These are phyloP conservation scores for Paracoccidioides brasiliensis DNA, from an alignment of 2,329 filamentous ascomycete genomes.

Conservation along the genomic window DNA sequence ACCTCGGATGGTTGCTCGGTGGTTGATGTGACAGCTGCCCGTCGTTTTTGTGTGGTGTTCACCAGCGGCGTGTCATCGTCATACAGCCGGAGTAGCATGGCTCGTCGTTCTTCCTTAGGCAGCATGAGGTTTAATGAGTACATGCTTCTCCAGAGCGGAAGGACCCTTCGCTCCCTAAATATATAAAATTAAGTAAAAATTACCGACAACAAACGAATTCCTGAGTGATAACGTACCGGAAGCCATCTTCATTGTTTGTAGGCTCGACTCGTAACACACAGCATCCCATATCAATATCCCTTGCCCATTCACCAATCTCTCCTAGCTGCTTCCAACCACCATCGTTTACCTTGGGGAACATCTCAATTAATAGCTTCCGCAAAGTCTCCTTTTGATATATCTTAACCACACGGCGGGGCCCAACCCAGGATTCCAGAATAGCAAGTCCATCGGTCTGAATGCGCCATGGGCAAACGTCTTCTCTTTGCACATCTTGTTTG, in stretches of 20 bases:
- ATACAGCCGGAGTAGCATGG: conserved; percentile 82
- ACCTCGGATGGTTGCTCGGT: neutral
- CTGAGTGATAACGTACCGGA: conserved; percentile 29
- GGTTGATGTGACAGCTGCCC: conserved; percentile 10
- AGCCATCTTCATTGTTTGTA: conserved; percentile 47
- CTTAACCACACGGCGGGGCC: conserved; percentile 59
- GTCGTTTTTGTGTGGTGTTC: conserved; percentile 38
- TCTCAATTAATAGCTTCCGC: conserved; percentile 72
- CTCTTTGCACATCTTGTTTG: conserved; percentile 83
- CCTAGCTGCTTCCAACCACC: conserved; percentile 62
- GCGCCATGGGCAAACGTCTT: conserved; percentile 80
- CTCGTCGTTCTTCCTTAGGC: conserved; percentile 87
- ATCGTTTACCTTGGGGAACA: conserved; percentile 82
- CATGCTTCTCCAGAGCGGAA: conserved; percentile 89
- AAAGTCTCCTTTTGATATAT: conserved; percentile 69
- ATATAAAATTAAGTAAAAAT: neutral
- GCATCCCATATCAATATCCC: conserved; percentile 76
- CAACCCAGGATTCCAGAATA: conserved; percentile 83
- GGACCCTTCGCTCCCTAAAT: conserved; percentile 60
- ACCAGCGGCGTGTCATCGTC: conserved; percentile 78
- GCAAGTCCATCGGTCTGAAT: conserved; percentile 91
- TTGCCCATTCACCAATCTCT: conserved; percentile 75
- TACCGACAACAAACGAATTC: conserved; percentile 11
- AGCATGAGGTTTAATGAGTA: conserved; percentile 93
- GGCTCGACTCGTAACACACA: conserved; percentile 78